Conservation (phyloP, 345 rosid genomes). For the Brassica carinata region DNA sequence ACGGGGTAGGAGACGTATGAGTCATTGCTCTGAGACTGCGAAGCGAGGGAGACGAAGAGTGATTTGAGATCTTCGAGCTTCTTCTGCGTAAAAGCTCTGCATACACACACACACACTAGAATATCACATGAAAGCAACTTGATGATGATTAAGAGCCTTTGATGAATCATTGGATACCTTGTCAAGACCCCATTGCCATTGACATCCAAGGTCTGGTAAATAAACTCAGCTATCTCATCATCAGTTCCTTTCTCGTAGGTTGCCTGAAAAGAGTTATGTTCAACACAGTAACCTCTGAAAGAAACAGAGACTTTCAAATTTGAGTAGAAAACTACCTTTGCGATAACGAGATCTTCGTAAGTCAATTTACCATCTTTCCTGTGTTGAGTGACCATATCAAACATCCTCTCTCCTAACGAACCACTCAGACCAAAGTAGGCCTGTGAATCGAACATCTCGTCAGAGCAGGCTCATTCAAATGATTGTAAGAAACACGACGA, state of each 20-base stretch:
- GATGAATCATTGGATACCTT: constrained; percentile 41
- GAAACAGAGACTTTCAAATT: neutral
- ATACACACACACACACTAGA: neutral
- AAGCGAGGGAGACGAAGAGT: constrained; percentile 62
- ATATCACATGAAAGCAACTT: no score
- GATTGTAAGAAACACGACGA: neutral
- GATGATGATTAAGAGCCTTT: no score
- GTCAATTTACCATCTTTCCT: constrained; percentile 61
- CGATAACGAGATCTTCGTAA: constrained; percentile 78
- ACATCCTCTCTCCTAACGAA: constrained; percentile 62
- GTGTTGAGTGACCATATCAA: constrained; percentile 62
- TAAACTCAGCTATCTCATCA: constrained; percentile 83
- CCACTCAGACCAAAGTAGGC: constrained; percentile 61
- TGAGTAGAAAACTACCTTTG: constrained; percentile 50
- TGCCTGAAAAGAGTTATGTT: constrained; percentile 46
- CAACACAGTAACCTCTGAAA: neutral
- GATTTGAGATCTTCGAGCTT: constrained; percentile 70
- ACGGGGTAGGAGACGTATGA: constrained; percentile 49
- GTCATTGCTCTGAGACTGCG: constrained; percentile 57
- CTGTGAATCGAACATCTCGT: constrained; percentile 35
- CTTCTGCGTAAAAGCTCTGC: constrained; percentile 71
- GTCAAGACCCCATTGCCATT: constrained; percentile 59
- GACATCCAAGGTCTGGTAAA: constrained; percentile 68
- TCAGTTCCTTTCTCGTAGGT: constrained; percentile 79
- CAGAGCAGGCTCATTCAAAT: neutral